Percentiles rank a stretch among this genome's conserved stretches.
Conservation (phyloP, 441 rosid genomes). For the Biscutella laevigata region DNA sequence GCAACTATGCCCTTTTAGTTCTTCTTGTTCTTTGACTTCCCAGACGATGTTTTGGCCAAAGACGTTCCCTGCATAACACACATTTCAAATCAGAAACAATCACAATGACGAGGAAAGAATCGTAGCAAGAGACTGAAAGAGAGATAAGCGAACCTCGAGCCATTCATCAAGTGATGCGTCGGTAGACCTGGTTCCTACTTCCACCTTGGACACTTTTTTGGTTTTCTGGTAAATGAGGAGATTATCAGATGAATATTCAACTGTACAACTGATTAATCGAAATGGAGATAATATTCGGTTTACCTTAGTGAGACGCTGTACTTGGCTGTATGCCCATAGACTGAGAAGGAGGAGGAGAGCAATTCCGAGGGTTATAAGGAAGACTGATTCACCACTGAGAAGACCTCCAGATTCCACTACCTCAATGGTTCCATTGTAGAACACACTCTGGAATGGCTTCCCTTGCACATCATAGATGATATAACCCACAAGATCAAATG, state of each 20-base stretch:
- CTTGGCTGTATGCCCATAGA: conserved; percentile 77
- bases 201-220: conserved; percentile 85
- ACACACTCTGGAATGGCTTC: conserved; percentile 66
- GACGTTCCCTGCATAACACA: conserved; percentile 66
- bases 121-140: background rate
- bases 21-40: conserved; percentile 88
- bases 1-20: conserved; percentile 12
- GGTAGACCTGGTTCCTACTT: conserved; percentile 79
- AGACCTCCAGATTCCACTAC: conserved; percentile 81
- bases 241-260: background rate
- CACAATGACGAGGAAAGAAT: conserved; percentile 8
- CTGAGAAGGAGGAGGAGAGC: conserved; percentile 78
- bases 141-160: conserved; percentile 58
- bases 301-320: conserved; percentile 84
- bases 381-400: conserved; percentile 79
- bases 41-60: conserved; percentile 52
- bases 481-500: conserved; percentile 90
- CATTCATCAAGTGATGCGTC: conserved; percentile 87
- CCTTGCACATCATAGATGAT: conserved; percentile 71
- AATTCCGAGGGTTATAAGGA: conserved; percentile 72
- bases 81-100: background rate
- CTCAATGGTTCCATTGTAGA: conserved; percentile 91
- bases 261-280: background rate
- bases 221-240: conserved; percentile 52
- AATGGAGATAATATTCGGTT: background rate